Conservation (phyloP, 2,329 filamentous ascomycete genomes). For the Stemphylium vesicarium region DNA sequence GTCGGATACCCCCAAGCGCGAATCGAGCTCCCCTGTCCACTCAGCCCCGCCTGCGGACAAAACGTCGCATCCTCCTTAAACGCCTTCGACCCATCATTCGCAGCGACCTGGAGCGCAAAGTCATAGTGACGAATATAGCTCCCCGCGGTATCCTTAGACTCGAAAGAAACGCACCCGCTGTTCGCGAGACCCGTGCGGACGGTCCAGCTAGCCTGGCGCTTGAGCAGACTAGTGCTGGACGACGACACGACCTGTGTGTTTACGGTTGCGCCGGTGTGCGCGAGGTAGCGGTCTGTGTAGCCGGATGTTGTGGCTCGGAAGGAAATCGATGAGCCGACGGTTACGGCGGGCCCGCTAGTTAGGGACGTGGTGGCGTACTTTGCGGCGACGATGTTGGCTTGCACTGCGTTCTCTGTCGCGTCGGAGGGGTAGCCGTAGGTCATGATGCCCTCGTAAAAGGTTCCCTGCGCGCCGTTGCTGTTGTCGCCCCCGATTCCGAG, state of each 20-base stretch:
- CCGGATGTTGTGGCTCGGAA: slow-evolving; percentile 63
- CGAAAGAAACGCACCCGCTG: slow-evolving; percentile 66
- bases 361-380: slow-evolving; percentile 60
- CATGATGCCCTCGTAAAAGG: slow-evolving; percentile 71
- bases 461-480: slow-evolving; percentile 64
- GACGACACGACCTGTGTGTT: slow-evolving; percentile 64
- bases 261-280: slow-evolving; percentile 59
- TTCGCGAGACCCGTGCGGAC: slow-evolving; percentile 64
- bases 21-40: slow-evolving; percentile 59
- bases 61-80: slow-evolving; percentile 70
- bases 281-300: slow-evolving; percentile 62
- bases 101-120: slow-evolving; percentile 59
- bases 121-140: slow-evolving; percentile 64
- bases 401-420: slow-evolving; percentile 63
- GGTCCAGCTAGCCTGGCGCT: slow-evolving; percentile 64
- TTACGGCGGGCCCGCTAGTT: slow-evolving; percentile 57
- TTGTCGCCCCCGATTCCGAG: slow-evolving; percentile 76
- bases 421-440: slow-evolving; percentile 67
- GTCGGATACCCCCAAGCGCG: slow-evolving; percentile 67
- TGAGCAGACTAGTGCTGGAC: slow-evolving; percentile 57
- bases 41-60: slow-evolving; percentile 62
- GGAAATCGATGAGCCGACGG: slow-evolving; percentile 59
- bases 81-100: slow-evolving; percentile 62
- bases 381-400: slow-evolving; percentile 66
- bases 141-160: slow-evolving; percentile 64